These are phyloP conservation scores for Oxyria digyna DNA, from an alignment of 148 eudicot species.

Conservation along the genomic window DNA sequence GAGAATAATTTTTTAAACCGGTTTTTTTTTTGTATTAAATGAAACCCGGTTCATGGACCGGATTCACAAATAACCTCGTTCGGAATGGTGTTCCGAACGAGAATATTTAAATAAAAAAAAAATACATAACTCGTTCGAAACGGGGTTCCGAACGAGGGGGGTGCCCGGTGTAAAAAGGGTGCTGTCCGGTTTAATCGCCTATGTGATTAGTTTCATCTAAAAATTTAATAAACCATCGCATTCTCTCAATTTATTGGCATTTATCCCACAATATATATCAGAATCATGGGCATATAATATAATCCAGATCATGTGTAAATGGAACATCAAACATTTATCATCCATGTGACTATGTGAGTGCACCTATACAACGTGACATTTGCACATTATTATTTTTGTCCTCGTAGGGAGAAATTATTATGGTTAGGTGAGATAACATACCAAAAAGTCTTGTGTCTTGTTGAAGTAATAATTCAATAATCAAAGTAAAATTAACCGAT, in stretches of 20 bases:
- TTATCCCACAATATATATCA: slow-evolving; percentile 3
- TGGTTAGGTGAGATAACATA: not conserved
- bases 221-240: not conserved
- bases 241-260: not conserved
- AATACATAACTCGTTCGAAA: no score
- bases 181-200: no score
- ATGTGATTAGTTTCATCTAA: not conserved
- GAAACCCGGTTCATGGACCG: no score
- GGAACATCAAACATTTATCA: not conserved
- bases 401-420: not conserved
- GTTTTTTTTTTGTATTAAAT: no score
- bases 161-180: no score
- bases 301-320: not conserved
- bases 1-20: no score
- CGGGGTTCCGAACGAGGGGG: no score
- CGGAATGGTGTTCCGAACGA: no score
- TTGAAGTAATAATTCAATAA: not conserved
- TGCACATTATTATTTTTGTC: slow-evolving; percentile 4
- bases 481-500: not conserved
- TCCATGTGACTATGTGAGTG: not conserved
- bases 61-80: no score
- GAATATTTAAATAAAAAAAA: no score
- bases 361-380: not conserved
- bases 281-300: not conserved
- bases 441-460: not conserved